These are phyloP conservation scores for Colletotrichum higginsianum DNA, from an alignment of 2,329 filamentous ascomycete genomes.

Conservation along the genomic window DNA sequence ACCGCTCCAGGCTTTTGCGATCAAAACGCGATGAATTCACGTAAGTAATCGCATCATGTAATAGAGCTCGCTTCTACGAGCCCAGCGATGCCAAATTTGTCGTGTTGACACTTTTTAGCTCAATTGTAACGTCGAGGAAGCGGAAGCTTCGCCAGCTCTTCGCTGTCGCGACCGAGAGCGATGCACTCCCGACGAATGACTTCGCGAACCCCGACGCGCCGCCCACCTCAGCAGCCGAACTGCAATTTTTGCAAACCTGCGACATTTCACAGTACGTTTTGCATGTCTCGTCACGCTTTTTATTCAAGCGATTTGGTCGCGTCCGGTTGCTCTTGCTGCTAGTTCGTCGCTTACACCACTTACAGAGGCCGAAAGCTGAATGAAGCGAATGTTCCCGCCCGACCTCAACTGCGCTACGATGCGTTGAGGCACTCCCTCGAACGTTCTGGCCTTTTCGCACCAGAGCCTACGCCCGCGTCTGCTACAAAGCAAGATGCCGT, in stretches of 20 bases:
- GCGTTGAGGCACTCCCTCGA: slow-evolving; percentile 56
- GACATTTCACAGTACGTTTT: slow-evolving; percentile 73
- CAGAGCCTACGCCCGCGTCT: slow-evolving; percentile 15
- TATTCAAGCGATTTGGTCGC: slow-evolving; percentile 43
- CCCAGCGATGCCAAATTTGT: slow-evolving; percentile 59
- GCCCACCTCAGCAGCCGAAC: slow-evolving; percentile 65
- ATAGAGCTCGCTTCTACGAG: slow-evolving; percentile 68
- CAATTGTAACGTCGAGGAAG: slow-evolving; percentile 87
- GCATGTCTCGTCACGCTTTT: slow-evolving; percentile 31
- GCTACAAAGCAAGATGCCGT: slow-evolving; percentile 27
- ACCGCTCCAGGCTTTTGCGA: slow-evolving; percentile 77
- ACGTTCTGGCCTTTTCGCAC: slow-evolving; percentile 45
- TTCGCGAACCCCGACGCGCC: slow-evolving; percentile 71
- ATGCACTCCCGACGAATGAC: slow-evolving; percentile 72
- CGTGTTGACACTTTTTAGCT: slow-evolving; percentile 66
- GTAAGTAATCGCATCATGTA: slow-evolving; percentile 62
- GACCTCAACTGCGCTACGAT: slow-evolving; percentile 62
- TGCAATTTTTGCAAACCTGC: slow-evolving; percentile 69
- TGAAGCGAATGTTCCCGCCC: slow-evolving; percentile 67
- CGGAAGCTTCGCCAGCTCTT: slow-evolving; percentile 92
- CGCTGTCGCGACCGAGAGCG: slow-evolving; percentile 80
- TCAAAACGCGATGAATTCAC: slow-evolving; percentile 74
- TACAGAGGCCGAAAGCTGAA: slow-evolving; percentile 64
- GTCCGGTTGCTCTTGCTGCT: slow-evolving; percentile 33
- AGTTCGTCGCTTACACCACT: slow-evolving; percentile 31